Evolutionary conservation across 345 rosid genomes (phyloP), one percentile per base, ranked within the genome.

Genomic region (Pelargonium nanum): DNA sequence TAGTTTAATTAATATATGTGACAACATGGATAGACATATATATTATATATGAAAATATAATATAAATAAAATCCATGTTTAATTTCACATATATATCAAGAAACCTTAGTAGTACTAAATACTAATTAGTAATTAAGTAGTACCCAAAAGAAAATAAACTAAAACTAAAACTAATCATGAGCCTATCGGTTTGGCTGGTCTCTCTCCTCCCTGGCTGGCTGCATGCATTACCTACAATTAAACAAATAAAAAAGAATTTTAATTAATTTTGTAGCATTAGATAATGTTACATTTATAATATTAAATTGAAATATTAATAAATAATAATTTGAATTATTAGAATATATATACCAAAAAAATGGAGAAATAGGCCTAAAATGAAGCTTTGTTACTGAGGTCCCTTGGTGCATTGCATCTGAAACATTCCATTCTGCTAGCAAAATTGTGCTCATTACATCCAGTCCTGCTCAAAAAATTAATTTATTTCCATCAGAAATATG

Each of bases 381-480:
- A 74, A 63, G 66, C 64, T 51, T 67, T 76, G 63, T 26, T 68
- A 63, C 68, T 56, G 56, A 69, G 60, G 32, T 88, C 96, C 69
- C 88, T 82, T 19, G 95, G 96, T 1, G 96, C 93, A 72, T 80
- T 86, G 88, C 98, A 92, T 67, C 85, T 77, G 75, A 86, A 92
- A 60, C 98, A 89, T 70, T 92, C 93, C 63, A 66, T 89, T 68
- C 98, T 77, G 74, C 88, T 92, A 10, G 98, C 98, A 28, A 89
- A 92, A 77, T 92, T 92, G 66, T 92, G 98, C 69, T 83, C 91
- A 22, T 89, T 85, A 76, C 96, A 92, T 5, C 90, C 96, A 57
- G 77, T 19, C 81, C 98, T 88, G 70, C 25, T 53, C 28, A n/a
- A n/a, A n/a, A n/a, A n/a, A n/a, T n/a, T n/a, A n/a, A n/a, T n/a